A percentile compares a stretch with the other conserved stretches of the same genome.
Conservation (phyloP, 345 rosid genomes). For the Populus ilicifolia region DNA sequence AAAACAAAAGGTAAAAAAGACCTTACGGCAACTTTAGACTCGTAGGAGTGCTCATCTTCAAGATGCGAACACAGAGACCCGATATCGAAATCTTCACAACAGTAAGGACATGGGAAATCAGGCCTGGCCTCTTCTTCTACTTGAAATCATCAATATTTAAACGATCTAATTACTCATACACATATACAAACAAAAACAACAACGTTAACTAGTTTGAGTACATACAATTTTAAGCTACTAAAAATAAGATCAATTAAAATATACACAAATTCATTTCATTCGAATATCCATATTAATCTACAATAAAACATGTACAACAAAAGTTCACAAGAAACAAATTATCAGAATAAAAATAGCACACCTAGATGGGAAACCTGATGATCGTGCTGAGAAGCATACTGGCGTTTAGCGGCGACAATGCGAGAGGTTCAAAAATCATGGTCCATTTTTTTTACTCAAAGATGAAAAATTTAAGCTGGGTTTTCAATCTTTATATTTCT, state of each 20-base stretch:
- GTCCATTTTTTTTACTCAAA: constrained; percentile 34
- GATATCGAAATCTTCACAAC: constrained; percentile 58
- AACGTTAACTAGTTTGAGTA: not conserved
- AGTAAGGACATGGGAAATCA: constrained; percentile 54
- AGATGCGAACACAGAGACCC: constrained; percentile 56
- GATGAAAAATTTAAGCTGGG: constrained; percentile 5
- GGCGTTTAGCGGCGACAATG: constrained; percentile 56
- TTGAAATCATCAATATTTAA: constrained; percentile 51
- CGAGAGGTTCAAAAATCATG: constrained; percentile 63
- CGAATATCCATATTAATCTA: no score
- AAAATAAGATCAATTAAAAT: no score
- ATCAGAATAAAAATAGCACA: not conserved
- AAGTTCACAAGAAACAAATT: not conserved
- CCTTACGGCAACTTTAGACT: constrained; percentile 46
- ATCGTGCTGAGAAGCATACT: constrained; percentile 43
- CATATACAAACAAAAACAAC: not conserved
- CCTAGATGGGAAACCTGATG: constrained; percentile 46
- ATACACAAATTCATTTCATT: no score
- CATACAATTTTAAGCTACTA: no score
- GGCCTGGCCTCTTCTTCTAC: constrained; percentile 53
- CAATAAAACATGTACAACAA: not conserved
- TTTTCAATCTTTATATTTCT: not conserved
- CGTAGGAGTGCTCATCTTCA: constrained; percentile 60
- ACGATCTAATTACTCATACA: constrained; percentile 33
- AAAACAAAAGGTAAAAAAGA: not conserved